Conservation (phyloP, 441 rosid genomes). For the Pelargonium myrrhifolium region DNA sequence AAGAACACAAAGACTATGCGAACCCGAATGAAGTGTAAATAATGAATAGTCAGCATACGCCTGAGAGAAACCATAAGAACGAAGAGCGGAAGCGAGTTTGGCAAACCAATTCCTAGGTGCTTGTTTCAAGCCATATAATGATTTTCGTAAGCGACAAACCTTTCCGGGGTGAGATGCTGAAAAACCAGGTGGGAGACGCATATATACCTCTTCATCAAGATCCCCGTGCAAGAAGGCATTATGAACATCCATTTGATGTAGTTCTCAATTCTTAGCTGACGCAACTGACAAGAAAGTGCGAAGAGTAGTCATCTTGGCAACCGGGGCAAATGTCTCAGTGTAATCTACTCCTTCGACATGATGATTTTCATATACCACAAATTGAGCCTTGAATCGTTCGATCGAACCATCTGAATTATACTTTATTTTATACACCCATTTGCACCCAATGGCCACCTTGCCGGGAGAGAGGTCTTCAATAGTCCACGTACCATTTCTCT, state of each 20-base stretch:
- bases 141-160: background rate
- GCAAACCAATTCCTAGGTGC: background rate
- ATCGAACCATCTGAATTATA: background rate
- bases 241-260: background rate
- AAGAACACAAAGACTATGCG: too few relatives aligned
- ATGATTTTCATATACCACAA: background rate
- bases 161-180: too few relatives aligned
- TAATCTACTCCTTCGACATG: slow-evolving; percentile 5
- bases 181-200: too few relatives aligned
- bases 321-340: slow-evolving; percentile 11
- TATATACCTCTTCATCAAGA: too few relatives aligned
- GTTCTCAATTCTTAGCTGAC: background rate
- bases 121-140: background rate
- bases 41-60: too few relatives aligned
- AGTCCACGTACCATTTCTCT: slow-evolving; percentile 10
- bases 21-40: too few relatives aligned
- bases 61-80: too few relatives aligned
- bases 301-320: background rate
- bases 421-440: background rate
- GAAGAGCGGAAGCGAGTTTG: too few relatives aligned
- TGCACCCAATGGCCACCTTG: background rate
- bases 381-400: slow-evolving; percentile 8
- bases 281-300: background rate
- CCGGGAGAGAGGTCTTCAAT: background rate
- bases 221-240: too few relatives aligned